Conservation (phyloP, 2,329 filamentous ascomycete genomes). For the Ascochyta rabiei region DNA sequence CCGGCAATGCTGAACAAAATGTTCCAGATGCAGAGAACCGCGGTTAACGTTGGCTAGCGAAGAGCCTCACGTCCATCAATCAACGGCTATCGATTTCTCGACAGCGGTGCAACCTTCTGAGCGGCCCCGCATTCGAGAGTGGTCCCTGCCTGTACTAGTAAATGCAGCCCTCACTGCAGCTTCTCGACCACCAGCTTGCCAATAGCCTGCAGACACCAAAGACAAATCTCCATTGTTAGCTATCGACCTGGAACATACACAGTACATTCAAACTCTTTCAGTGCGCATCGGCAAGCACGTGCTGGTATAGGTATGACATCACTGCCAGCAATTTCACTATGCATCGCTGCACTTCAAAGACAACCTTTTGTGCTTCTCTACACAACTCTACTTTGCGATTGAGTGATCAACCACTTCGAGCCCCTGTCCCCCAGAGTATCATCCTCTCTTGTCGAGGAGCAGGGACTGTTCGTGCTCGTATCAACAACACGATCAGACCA, state of each 20-base stretch:
- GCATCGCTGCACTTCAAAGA: neutral
- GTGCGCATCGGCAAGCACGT: neutral
- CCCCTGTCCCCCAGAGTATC: no score
- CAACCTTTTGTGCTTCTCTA: neutral
- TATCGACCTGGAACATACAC: neutral
- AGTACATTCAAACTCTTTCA: no score
- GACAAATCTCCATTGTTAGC: neutral
- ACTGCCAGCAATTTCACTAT: neutral
- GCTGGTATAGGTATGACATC: neutral
- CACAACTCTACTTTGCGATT: neutral
- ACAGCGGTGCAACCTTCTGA: neutral
- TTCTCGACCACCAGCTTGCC: neutral
- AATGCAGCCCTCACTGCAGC: neutral
- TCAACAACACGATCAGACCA: neutral
- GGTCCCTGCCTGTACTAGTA: neutral
- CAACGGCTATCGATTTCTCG: slow-evolving; percentile 7
- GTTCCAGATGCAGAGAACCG: slow-evolving; percentile 11
- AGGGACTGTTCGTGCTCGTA: no score
- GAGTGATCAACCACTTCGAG: neutral
- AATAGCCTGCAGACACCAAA: neutral
- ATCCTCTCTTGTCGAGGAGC: no score
- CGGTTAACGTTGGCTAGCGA: slow-evolving; percentile 11
- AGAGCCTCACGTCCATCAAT: slow-evolving; percentile 15
- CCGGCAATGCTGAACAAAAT: slow-evolving; percentile 13
- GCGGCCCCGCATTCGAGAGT: neutral